Conservation (phyloP, 1,284 basidiomycete genomes). For the Microstroma glucosiphilum region DNA sequence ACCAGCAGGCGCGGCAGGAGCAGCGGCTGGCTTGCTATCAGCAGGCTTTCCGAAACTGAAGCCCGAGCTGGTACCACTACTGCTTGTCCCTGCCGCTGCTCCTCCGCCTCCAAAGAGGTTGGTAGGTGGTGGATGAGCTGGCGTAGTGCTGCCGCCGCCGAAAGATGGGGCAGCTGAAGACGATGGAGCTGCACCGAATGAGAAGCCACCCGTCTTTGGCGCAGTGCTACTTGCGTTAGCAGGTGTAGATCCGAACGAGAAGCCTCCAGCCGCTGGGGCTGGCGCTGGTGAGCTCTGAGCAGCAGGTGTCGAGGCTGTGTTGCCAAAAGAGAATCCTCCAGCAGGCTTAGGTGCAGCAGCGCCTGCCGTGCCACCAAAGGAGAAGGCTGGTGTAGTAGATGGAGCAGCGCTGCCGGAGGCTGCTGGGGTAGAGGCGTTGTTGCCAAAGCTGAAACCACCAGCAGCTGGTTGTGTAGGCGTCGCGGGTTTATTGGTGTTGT, state of each 20-base stretch:
- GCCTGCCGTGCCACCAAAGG: neutral
- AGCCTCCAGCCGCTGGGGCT: neutral
- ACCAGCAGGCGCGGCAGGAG: neutral
- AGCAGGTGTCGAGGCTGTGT: neutral
- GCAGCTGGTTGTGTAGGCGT: constrained; percentile 14
- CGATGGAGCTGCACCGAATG: constrained; percentile 7
- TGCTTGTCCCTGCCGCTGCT: neutral
- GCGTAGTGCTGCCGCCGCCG: neutral
- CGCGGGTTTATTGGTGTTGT: neutral
- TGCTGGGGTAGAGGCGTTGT: neutral
- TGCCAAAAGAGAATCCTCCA: constrained; percentile 17
- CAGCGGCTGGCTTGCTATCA: constrained; percentile 3
- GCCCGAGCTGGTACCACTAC: neutral
- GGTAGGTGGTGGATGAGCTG: neutral
- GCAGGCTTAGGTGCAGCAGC: constrained; percentile 13
- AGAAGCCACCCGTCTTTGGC: constrained; percentile 15
- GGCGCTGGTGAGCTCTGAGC: neutral
- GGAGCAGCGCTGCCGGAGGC: neutral
- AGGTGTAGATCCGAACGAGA: neutral
- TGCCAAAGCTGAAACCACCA: constrained; percentile 5
- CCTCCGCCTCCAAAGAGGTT: constrained; percentile 6
- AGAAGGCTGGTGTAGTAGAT: neutral
- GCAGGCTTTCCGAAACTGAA: neutral
- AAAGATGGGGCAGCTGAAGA: no score
- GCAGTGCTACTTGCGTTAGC: neutral